Evolutionary conservation across 768 basidiomycete genomes (phyloP), one percentile per base, ranked within the genome.

Genomic region (Tulasnella sp.): DNA sequence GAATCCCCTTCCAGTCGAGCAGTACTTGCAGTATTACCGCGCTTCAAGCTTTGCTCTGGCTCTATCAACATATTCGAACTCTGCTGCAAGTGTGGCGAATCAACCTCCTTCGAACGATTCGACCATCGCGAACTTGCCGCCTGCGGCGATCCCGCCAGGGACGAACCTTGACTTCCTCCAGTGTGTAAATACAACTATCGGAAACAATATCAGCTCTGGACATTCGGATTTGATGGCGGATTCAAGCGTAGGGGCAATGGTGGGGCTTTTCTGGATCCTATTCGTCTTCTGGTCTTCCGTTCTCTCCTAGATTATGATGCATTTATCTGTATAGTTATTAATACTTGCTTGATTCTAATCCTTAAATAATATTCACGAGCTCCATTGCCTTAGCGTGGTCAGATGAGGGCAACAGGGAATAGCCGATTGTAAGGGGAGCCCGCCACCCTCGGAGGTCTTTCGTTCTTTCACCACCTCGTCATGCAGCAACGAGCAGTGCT

Each of bases 151-250:
- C 15, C 77, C 77, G 1, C 45, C 37, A 22, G 73, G 73, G 22
- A 67, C 73, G 39, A 40, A 75, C 52, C 37, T 75, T 3, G 34
- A 29, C 6, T 77, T 77, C 45, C 67, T 77, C 19, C 25, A 69
- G 34, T 77, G 77, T 34, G 5, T 77, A 17, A 77, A 77, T 52
- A 25, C 12, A 34, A 77, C 77, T 4, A 77, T 77, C 17, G 77
- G 73, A n/a, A 37, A 42, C 14, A 54, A 58, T 11, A 69, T 77
- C 25, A 74, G 49, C 49, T 49, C 11, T 45, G 77, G 58, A 75
- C 5, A n/a, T 7, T n/a, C 22, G 22, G 49, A 7, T 49, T 49
- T 8, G 22, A 49, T n/a, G 22, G 1, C n/a, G 1, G 49, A 12
- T 49, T 22, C 49, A 49, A n/a, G 49, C 19, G 3, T 49, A 6